These are phyloP conservation scores for Aeminium ludgeri DNA, from an alignment of 495 filamentous ascomycete genomes.

Conservation along the genomic window DNA sequence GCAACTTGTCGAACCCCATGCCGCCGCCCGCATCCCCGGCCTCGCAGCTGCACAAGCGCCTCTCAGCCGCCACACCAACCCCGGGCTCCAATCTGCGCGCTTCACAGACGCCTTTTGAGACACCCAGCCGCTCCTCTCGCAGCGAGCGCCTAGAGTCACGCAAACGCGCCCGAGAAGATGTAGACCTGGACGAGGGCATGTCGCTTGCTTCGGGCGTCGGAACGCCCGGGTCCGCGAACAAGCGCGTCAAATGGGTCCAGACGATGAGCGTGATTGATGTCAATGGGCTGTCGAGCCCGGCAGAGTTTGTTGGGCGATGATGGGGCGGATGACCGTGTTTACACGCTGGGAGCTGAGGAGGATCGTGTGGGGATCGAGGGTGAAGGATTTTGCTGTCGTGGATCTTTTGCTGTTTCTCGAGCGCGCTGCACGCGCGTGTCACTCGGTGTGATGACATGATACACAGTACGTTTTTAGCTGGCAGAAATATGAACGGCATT, in stretches of 20 bases:
- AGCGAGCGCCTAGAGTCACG: background rate
- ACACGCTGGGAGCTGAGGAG: no score
- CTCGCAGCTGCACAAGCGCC: background rate
- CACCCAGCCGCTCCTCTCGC: constrained; percentile 4
- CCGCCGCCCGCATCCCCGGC: constrained; percentile 11
- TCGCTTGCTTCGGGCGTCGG: background rate
- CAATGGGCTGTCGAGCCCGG: no score
- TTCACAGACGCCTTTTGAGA: constrained; percentile 5
- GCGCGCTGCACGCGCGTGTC: no score
- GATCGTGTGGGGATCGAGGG: no score
- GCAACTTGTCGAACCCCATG: constrained; percentile 6
- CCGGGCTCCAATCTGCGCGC: constrained; percentile 4
- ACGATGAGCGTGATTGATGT: no score
- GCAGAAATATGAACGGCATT: no score
- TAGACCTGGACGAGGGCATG: background rate
- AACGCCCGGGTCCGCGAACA: background rate
- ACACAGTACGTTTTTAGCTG: no score
- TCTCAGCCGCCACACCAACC: constrained; percentile 3
- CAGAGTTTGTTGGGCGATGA: no score
- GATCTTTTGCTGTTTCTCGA: no score
- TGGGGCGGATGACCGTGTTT: no score
- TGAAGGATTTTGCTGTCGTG: no score
- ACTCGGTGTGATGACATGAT: no score
- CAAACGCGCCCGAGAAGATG: constrained; percentile 2
- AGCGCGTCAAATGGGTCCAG: constrained; percentile 1